These are phyloP conservation scores for Camellia japonica DNA, from an alignment of 148 eudicot species.

Conservation along the genomic window DNA sequence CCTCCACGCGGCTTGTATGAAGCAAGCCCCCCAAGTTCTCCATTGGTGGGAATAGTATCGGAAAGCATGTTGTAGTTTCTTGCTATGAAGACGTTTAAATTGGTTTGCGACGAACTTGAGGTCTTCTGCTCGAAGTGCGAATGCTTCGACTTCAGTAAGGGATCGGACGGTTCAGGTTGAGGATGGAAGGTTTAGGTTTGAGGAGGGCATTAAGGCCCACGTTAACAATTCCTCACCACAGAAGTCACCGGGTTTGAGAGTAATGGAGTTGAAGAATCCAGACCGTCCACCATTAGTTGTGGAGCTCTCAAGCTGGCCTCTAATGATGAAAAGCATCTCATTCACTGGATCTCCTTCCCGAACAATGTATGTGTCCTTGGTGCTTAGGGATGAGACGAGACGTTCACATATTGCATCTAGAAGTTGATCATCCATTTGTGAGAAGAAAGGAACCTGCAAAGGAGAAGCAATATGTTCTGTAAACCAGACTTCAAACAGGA, in stretches of 20 bases:
- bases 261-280: constrained; percentile 77
- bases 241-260: constrained; percentile 73
- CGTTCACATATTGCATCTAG: constrained; percentile 88
- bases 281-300: constrained; percentile 88
- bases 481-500: background rate
- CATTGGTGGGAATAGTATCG: constrained; percentile 88
- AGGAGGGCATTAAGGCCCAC: constrained; percentile 68
- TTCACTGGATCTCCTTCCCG: constrained; percentile 90
- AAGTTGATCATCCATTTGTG: constrained; percentile 83
- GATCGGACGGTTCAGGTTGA: constrained; percentile 79
- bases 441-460: constrained; percentile 77
- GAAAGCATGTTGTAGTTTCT: constrained; percentile 79
- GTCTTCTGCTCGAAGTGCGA: constrained; percentile 82
- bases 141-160: constrained; percentile 78
- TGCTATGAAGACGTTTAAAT: constrained; percentile 45
- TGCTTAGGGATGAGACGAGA: constrained; percentile 61
- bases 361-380: constrained; percentile 68
- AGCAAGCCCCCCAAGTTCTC: constrained; percentile 93
- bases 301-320: constrained; percentile 86
- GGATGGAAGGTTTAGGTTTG: constrained; percentile 64
- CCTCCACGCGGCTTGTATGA: constrained; percentile 85
- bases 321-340: constrained; percentile 78
- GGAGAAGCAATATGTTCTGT: background rate
- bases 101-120: constrained; percentile 57
- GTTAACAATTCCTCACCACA: constrained; percentile 87